phyloP scores from a whole-genome alignment of 2,329 filamentous ascomycete species.

The Trichoderma sp. region DNA sequence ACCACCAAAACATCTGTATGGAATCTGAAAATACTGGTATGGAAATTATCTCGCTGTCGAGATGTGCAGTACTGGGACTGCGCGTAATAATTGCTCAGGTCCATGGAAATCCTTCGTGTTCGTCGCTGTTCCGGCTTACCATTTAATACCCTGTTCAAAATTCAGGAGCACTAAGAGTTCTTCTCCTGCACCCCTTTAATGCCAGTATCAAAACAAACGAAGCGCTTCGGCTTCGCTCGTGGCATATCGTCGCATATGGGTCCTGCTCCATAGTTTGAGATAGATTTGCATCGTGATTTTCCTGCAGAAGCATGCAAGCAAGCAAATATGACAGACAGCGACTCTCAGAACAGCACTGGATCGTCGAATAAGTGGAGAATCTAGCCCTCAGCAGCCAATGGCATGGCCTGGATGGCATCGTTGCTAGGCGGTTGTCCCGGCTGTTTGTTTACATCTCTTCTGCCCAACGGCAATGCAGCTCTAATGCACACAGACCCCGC shows the following conservation, averaged over 20 bases:
- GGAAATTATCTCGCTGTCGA: background rate
- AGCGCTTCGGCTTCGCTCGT: background rate
- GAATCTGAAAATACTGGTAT: background rate
- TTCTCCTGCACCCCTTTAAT: slow-evolving; percentile 6
- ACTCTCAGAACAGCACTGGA: background rate
- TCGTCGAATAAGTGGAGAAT: background rate
- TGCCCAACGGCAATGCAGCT: slow-evolving; percentile 22
- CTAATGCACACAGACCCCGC: slow-evolving; percentile 29
- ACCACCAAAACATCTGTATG: background rate
- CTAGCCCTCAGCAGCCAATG: background rate
- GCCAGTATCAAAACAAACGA: background rate
- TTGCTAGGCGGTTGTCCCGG: slow-evolving; percentile 30
- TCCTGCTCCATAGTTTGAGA: slow-evolving; percentile 21
- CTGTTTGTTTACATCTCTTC: slow-evolving; percentile 32
- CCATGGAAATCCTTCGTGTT: background rate
- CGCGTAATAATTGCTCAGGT: background rate
- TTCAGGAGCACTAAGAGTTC: slow-evolving; percentile 5
- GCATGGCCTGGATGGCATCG: background rate
- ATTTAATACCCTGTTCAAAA: background rate
- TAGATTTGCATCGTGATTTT: slow-evolving; percentile 15
- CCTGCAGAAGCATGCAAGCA: slow-evolving; percentile 22
- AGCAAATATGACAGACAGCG: slow-evolving; percentile 8
- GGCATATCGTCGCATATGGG: background rate
- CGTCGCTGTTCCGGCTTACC: background rate
- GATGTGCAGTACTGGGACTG: background rate